A percentile compares a stretch with the other conserved stretches of the same genome.
Conservation (phyloP, 192 early-diverging fungal genomes). For the Physocladia obscura region DNA sequence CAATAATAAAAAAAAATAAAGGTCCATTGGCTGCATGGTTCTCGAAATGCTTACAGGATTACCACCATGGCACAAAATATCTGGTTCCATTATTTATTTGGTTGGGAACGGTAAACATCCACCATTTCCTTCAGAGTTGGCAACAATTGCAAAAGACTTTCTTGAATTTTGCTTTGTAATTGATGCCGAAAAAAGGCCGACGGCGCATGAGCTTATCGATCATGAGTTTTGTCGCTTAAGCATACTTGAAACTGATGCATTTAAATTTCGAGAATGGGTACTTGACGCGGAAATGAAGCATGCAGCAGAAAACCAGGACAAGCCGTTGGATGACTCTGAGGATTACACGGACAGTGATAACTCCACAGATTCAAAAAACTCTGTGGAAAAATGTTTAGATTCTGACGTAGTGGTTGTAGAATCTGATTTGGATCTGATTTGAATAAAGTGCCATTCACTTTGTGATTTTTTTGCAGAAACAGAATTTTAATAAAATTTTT, state of each 20-base stretch:
- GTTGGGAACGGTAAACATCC: conserved; percentile 81
- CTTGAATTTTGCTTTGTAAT: conserved; percentile 72
- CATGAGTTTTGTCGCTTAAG: conserved; percentile 62
- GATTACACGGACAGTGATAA: too few relatives aligned
- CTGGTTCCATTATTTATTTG: conserved; percentile 63
- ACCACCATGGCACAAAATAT: conserved; percentile 74
- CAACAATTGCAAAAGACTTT: conserved; percentile 66
- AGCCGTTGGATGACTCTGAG: too few relatives aligned
- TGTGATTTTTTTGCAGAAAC: too few relatives aligned
- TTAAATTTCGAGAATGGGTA: conserved; percentile 45
- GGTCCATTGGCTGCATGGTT: conserved; percentile 83
- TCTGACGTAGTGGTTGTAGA: too few relatives aligned
- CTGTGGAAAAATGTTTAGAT: too few relatives aligned
- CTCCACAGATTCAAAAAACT: too few relatives aligned
- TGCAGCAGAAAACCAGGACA: background rate
- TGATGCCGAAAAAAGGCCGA: conserved; percentile 75
- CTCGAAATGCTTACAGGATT: conserved; percentile 94
- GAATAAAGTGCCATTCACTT: too few relatives aligned
- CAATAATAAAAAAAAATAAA: background rate
- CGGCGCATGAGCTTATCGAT: conserved; percentile 65
- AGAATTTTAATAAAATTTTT: too few relatives aligned
- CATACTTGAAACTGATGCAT: conserved; percentile 21
- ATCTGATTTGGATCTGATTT: too few relatives aligned
- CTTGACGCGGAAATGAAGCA: conserved; percentile 17
- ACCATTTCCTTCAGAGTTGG: conserved; percentile 64